Evolutionary conservation across 2,329 filamentous ascomycete species (phyloP).

Genomic region (Cladosporium oxysporum): DNA sequence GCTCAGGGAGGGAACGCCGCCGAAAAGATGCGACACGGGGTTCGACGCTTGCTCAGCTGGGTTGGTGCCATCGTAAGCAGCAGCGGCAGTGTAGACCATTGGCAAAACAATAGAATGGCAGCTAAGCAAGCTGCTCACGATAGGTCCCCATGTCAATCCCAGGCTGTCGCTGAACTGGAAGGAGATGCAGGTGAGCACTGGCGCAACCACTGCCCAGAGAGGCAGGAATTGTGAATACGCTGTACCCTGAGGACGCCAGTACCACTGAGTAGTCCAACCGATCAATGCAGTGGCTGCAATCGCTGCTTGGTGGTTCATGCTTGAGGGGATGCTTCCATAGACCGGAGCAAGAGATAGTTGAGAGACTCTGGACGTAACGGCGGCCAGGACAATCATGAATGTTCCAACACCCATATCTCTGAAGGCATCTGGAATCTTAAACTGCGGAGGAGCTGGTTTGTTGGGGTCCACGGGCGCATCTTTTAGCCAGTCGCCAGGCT

Average conservation of each 20-base stretch:
- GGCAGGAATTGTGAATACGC: conserved; percentile 62
- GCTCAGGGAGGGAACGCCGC: conserved; percentile 9
- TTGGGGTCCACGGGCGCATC: not conserved
- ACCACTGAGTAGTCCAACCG: conserved; percentile 70
- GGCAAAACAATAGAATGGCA: conserved; percentile 57
- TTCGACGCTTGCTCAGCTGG: conserved; percentile 2
- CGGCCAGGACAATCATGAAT: conserved; percentile 49
- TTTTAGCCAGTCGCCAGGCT: not conserved
- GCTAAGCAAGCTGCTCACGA: conserved; percentile 72
- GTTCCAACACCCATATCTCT: conserved; percentile 24
- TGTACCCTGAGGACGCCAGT: conserved; percentile 13
- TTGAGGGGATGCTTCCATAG: conserved; percentile 80
- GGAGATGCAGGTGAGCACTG: conserved; percentile 71
- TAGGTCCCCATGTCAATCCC: conserved; percentile 70
- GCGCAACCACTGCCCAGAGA: conserved; percentile 73
- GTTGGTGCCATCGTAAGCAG: conserved; percentile 24
- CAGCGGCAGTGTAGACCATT: conserved; percentile 41
- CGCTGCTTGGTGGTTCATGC: conserved; percentile 68
- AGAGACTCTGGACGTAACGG: conserved; percentile 68
- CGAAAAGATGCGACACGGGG: conserved; percentile 53
- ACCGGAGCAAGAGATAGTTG: conserved; percentile 79
- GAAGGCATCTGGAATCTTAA: conserved; percentile 37
- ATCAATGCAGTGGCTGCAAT: conserved; percentile 65
- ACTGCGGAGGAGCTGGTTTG: not conserved
- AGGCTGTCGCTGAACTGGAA: conserved; percentile 66